Conservation (phyloP, 176 grass and related monocot genomes). For the Rhipidocladum racemiflorum region DNA sequence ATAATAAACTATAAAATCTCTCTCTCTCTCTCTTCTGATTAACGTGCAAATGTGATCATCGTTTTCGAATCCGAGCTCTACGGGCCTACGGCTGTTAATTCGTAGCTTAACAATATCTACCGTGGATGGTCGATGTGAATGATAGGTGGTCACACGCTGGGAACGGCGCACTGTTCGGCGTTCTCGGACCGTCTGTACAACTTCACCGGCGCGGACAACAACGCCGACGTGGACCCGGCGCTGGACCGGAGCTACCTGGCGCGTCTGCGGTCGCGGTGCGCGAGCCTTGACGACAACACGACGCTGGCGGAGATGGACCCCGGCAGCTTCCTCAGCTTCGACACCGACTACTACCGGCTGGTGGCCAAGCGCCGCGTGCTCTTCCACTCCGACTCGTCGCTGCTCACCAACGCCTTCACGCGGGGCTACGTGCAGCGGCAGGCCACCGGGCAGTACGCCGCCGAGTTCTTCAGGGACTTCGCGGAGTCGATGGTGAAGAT, state of each 20-base stretch:
- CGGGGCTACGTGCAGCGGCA: slow-evolving; percentile 39
- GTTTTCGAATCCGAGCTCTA: background rate
- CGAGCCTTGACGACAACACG: slow-evolving; percentile 36
- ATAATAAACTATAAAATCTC: no score
- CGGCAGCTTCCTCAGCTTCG: slow-evolving; percentile 50
- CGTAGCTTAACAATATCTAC: background rate
- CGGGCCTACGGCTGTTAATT: no score
- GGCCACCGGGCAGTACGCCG: background rate
- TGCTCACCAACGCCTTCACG: slow-evolving; percentile 35
- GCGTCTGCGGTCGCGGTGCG: slow-evolving; percentile 34
- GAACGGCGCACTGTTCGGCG: slow-evolving; percentile 40
- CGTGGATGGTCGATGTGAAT: background rate
- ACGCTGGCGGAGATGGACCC: slow-evolving; percentile 66
- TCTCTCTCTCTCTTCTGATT: no score
- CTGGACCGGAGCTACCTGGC: slow-evolving; percentile 40
- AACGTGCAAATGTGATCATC: no score
- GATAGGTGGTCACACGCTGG: slow-evolving; percentile 45
- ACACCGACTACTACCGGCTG: slow-evolving; percentile 46
- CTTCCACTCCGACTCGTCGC: slow-evolving; percentile 51
- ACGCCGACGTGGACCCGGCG: slow-evolving; percentile 43
- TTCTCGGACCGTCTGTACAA: slow-evolving; percentile 56
- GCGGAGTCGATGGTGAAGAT: slow-evolving; percentile 52
- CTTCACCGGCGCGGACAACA: slow-evolving; percentile 49
- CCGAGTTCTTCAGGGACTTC: slow-evolving; percentile 53
- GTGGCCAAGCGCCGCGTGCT: slow-evolving; percentile 47